Base-by-base conservation (phyloP, 1,284 basidiomycete genomes). In the Puccinia triticina region DNA sequence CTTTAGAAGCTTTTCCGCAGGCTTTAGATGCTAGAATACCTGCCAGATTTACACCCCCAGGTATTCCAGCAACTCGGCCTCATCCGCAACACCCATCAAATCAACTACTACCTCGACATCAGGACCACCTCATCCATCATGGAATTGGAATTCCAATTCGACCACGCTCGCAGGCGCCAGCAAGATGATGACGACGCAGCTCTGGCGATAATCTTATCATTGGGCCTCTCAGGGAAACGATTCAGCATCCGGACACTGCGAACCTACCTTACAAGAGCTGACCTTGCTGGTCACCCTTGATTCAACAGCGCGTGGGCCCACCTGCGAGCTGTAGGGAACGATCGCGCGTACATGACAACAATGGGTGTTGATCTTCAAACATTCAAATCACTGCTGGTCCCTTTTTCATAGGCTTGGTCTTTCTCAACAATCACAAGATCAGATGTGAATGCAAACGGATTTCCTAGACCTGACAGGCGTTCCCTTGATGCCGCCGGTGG, bases 401-500 rank as follows among this genome's bases (percentile, higher is more conserved):
- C 11, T 10, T 61, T 61, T 23, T 2, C 21, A 8, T 7, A 10
- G n/a, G 59, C 59, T 12, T 90, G 89, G 89, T 77, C 87, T 48
- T 76, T 79, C 0, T 84, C 77, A 0, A 83, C 88, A 0, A 90
- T 90, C 78, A 86, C 87, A 0, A 85, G 87, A 0, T 26, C 59
- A 37, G 88, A 89, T 84, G 85, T 85, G 0, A 79, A 83, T 23
- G 18, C 77, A 7, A 2, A 12, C 55, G 88, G 87, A 16, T 66
- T 82, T 0, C 86, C 89, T 66, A 85, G 87, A 11, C 85, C 86
- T 32, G 84, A 83, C 1, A 50, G 84, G 1, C 84, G 88, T 2
- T 90, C 89, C 0, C 86, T 90, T 37, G 88, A 89, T 87, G 88
- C 88, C n/a, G 85, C 85, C 14, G 89, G 90, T 29, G 89, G 88